Percentiles rank a stretch among this genome's conserved stretches.
Evolutionary conservation across 805 yeast species (phyloP).

Genomic region (Grigorovia yakushimaensis): DNA sequence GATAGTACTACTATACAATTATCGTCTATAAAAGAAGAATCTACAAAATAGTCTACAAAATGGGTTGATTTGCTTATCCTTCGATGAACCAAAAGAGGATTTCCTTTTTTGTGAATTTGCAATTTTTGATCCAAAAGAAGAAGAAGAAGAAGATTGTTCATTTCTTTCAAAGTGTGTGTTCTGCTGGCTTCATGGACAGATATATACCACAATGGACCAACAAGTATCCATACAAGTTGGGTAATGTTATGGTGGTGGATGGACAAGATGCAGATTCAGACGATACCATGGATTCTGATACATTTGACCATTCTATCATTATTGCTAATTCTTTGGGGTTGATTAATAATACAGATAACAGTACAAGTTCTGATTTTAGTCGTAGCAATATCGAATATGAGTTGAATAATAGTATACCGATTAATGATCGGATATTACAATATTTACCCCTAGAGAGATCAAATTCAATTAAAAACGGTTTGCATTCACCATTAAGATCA

Average conservation of each 20-base stretch:
- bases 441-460: background rate
- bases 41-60: too few relatives aligned
- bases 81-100: too few relatives aligned
- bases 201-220: conserved; percentile 30
- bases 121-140: too few relatives aligned
- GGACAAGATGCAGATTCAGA: background rate
- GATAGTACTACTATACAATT: too few relatives aligned
- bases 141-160: too few relatives aligned
- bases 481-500: background rate
- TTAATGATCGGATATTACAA: background rate
- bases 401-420: too few relatives aligned
- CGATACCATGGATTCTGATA: background rate
- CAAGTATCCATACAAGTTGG: background rate
- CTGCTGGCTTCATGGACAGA: conserved; percentile 26
- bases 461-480: background rate
- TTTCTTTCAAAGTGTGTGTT: too few relatives aligned
- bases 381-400: background rate
- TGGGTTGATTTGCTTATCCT: too few relatives aligned
- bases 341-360: too few relatives aligned
- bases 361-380: background rate
- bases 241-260: background rate
- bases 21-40: too few relatives aligned
- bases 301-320: background rate
- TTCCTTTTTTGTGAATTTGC: too few relatives aligned
- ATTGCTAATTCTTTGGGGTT: background rate